Conservation (phyloP, 2,329 filamentous ascomycete species). For the Fusarium humuli region DNA sequence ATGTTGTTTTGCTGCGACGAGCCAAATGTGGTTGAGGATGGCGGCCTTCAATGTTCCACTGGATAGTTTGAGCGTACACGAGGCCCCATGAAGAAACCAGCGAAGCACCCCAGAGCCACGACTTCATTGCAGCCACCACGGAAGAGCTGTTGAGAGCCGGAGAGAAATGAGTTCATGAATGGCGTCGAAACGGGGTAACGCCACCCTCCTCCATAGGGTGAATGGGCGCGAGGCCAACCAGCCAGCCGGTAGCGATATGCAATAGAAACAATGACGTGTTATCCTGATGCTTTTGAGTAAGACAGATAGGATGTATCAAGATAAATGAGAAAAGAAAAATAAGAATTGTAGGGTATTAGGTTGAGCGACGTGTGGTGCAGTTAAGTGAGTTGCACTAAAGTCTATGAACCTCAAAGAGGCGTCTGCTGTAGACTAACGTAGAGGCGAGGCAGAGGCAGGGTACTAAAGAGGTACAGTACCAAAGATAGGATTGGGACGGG, state of each 20-base stretch:
- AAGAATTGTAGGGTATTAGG: slow-evolving; percentile 2
- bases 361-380: slow-evolving; percentile 6
- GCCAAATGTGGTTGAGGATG: slow-evolving; percentile 47
- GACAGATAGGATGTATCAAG: neutral
- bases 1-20: slow-evolving; percentile 55
- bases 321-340: neutral
- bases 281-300: neutral
- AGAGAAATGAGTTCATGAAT: slow-evolving; percentile 32
- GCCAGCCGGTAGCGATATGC: slow-evolving; percentile 11
- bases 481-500: slow-evolving; percentile 24
- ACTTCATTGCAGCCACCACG: slow-evolving; percentile 42
- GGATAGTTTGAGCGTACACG: slow-evolving; percentile 53
- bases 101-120: slow-evolving; percentile 33
- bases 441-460: slow-evolving; percentile 6
- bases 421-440: slow-evolving; percentile 27
- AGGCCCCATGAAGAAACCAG: slow-evolving; percentile 42
- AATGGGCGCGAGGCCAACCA: slow-evolving; percentile 26
- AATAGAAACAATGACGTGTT: slow-evolving; percentile 5
- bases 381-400: slow-evolving; percentile 3
- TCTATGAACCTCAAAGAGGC: slow-evolving; percentile 28
- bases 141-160: slow-evolving; percentile 2
- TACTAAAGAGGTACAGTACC: slow-evolving; percentile 26
- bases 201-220: slow-evolving; percentile 44
- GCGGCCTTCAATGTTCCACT: slow-evolving; percentile 61
- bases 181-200: slow-evolving; percentile 34